These are phyloP conservation scores for Elsinoe arachidis DNA, from an alignment of 2,329 filamentous ascomycete genomes.

Conservation along the genomic window DNA sequence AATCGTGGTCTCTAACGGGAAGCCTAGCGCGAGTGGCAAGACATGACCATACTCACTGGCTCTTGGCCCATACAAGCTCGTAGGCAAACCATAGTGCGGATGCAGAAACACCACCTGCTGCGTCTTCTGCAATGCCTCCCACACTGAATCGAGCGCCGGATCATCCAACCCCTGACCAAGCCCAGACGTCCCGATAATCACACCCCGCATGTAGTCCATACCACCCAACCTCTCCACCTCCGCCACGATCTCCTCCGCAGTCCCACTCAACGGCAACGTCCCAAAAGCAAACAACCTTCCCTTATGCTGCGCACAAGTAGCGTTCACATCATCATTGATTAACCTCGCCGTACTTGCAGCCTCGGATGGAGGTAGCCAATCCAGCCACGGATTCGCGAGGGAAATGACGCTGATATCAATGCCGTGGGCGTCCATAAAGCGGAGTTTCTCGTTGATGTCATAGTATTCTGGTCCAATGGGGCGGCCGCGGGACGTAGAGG, in stretches of 20 bases:
- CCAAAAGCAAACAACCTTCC: conserved; percentile 75
- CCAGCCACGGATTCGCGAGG: conserved; percentile 88
- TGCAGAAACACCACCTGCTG: conserved; percentile 70
- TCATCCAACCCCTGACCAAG: conserved; percentile 77
- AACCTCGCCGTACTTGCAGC: conserved; percentile 54
- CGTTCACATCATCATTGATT: conserved; percentile 71
- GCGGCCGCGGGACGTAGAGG: conserved; percentile 53
- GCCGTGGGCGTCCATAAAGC: conserved; percentile 77
- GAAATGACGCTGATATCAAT: conserved; percentile 81
- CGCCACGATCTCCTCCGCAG: conserved; percentile 49
- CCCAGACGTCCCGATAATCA: conserved; percentile 80
- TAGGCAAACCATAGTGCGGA: conserved; percentile 82
- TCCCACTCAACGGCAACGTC: conserved; percentile 66
- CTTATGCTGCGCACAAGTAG: conserved; percentile 57
- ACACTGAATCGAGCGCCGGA: conserved; percentile 60
- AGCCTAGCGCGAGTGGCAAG: conserved; percentile 73
- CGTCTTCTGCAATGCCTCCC: conserved; percentile 57
- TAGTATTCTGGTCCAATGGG: conserved; percentile 79
- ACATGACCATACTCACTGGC: conserved; percentile 73
- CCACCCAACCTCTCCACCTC: conserved; percentile 55
- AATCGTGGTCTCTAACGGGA: conserved; percentile 88
- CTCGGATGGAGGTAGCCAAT: conserved; percentile 60
- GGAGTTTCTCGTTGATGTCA: conserved; percentile 67
- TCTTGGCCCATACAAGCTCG: conserved; percentile 67
- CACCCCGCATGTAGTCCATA: conserved; percentile 65